Evolutionary conservation across 768 basidiomycete genomes (phyloP).

Genomic region (Rubroboletus satanas): DNA sequence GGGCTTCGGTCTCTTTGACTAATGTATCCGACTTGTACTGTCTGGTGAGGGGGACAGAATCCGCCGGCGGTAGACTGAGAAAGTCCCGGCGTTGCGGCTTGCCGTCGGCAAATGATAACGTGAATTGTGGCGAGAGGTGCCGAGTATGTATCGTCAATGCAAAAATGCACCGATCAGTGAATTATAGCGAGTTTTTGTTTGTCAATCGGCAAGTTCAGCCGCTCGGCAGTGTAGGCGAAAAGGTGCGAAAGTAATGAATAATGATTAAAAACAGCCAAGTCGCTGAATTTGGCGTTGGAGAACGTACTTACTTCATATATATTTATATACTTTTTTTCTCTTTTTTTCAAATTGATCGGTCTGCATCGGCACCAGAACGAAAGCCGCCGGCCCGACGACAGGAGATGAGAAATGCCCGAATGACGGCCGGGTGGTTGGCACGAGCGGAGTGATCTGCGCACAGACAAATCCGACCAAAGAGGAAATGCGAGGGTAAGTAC

Average conservation of each 20-base stretch:
- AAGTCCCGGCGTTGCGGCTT: constrained; percentile 7
- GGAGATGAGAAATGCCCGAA: constrained; percentile 19
- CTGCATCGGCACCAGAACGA: constrained; percentile 26
- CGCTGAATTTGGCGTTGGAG: constrained; percentile 1
- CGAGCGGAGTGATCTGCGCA: constrained; percentile 24
- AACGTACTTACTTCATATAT: not conserved
- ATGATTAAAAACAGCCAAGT: not conserved
- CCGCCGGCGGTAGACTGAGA: constrained; percentile 19
- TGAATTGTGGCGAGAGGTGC: constrained; percentile 11
- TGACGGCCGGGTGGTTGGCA: constrained; percentile 21
- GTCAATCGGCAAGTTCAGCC: not conserved
- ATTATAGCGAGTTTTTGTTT: not conserved
- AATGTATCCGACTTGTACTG: constrained; percentile 28
- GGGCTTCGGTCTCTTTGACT: constrained; percentile 99
- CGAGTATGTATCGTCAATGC: constrained; percentile 16
- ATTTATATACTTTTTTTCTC: constrained; percentile 5
- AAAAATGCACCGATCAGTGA: not conserved
- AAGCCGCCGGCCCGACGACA: constrained; percentile 35
- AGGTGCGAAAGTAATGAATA: not conserved
- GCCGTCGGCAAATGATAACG: constrained; percentile 27
- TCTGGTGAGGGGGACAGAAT: not conserved
- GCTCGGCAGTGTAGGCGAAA: not conserved
- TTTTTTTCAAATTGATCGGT: constrained; percentile 12
- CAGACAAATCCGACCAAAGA: constrained; percentile 17
- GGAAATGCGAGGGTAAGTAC: constrained; percentile 3